Evolutionary conservation across 306 rosid species (phyloP).

Genomic region (Hylodesmum podocarpum): DNA sequence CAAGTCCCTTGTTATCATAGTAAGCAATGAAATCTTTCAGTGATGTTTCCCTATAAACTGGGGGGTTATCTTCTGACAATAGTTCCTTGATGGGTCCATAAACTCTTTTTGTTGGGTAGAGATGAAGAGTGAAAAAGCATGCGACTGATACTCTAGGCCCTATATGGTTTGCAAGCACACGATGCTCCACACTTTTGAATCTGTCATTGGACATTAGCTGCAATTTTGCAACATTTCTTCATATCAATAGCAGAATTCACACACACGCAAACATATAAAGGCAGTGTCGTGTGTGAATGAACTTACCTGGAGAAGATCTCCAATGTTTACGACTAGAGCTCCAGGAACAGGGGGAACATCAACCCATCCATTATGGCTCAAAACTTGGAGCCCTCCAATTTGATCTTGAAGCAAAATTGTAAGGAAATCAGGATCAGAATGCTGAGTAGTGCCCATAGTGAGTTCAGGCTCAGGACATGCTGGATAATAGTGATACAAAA

Average conservation of each 20-base stretch:
- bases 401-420: conserved; percentile 62
- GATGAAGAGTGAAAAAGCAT: conserved; percentile 42
- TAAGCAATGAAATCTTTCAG: conserved; percentile 32
- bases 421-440: conserved; percentile 58
- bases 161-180: conserved; percentile 39
- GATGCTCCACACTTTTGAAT: conserved; percentile 52
- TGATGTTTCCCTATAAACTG: conserved; percentile 38
- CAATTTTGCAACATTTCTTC: neutral
- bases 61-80: conserved; percentile 43
- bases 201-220: conserved; percentile 51
- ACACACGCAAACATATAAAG: neutral
- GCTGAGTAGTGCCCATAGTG: conserved; percentile 43
- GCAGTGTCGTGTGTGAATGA: no score
- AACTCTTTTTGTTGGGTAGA: conserved; percentile 17
- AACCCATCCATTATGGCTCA: conserved; percentile 42
- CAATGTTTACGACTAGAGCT: conserved; percentile 55
- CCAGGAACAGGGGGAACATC: conserved; percentile 48
- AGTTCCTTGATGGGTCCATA: conserved; percentile 53
- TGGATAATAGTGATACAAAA: conserved; percentile 61
- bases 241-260: neutral
- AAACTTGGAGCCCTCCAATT: conserved; percentile 59
- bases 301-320: conserved; percentile 50
- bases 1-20: conserved; percentile 44
- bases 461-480: conserved; percentile 64
- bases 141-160: conserved; percentile 47